Percentiles rank a stretch among this genome's conserved stretches.
Conservation (phyloP, 129 eudicot genomes). For the Flaveria ramosissima region DNA sequence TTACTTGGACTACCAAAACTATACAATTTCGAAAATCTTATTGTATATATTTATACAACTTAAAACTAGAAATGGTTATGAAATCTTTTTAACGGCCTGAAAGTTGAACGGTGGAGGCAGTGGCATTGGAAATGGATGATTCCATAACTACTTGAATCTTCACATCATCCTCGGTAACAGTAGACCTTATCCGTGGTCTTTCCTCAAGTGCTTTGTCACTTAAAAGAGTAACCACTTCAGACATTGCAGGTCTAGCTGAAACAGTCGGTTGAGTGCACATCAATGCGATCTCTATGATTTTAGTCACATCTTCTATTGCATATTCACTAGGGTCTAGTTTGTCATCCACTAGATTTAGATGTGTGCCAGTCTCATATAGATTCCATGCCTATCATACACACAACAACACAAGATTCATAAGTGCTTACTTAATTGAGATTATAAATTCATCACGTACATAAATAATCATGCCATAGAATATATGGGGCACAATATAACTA, state of each 20-base stretch:
- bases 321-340: background rate
- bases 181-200: too few relatives aligned
- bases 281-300: background rate
- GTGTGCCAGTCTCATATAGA: background rate
- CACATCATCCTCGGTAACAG: too few relatives aligned
- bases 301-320: background rate
- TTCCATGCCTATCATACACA: background rate
- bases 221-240: conserved; percentile 1
- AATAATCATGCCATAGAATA: background rate
- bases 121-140: too few relatives aligned
- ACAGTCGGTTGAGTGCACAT: background rate
- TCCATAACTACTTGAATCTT: too few relatives aligned
- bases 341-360: background rate
- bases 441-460: background rate
- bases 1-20: too few relatives aligned
- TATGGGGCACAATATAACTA: too few relatives aligned
- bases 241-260: background rate
- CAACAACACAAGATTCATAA: background rate
- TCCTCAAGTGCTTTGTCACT: background rate
- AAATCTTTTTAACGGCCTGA: too few relatives aligned
- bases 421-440: too few relatives aligned
- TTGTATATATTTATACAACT: too few relatives aligned
- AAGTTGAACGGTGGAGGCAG: too few relatives aligned
- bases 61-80: too few relatives aligned
- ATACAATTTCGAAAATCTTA: too few relatives aligned